Evolutionary conservation across 257 asterid species (phyloP).

Genomic region (Verbena officinalis): DNA sequence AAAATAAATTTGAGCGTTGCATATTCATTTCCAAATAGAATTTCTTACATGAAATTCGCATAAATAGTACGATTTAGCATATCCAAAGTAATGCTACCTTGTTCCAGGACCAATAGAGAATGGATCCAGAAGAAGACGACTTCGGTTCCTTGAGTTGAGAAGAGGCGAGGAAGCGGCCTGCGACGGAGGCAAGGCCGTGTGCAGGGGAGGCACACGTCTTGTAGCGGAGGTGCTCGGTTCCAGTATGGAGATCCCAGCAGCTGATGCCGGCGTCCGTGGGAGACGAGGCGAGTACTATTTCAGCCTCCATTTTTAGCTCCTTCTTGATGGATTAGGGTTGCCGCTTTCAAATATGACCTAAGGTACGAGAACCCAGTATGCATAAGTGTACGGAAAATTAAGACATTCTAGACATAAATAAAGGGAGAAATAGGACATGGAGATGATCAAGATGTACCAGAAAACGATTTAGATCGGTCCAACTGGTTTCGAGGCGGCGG

Average conservation of each 20-base stretch:
- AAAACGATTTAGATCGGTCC: no score
- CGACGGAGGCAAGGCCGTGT: conserved; percentile 71
- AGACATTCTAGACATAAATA: no score
- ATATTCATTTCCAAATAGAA: conserved; percentile 9
- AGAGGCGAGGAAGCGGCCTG: conserved; percentile 75
- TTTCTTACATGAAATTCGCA: conserved; percentile 9
- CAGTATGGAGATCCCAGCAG: conserved; percentile 88
- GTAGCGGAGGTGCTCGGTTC: conserved; percentile 67
- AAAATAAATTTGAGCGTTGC: neutral
- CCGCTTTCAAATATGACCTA: neutral
- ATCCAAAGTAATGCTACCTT: conserved; percentile 45
- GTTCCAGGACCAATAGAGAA: conserved; percentile 88
- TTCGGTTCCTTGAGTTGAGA: conserved; percentile 78
- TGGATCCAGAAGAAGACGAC: conserved; percentile 63
- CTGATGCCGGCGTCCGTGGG: conserved; percentile 85
- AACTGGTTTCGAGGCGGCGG: no score
- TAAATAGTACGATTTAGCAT: neutral
- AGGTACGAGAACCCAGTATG: no score
- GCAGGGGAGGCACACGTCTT: conserved; percentile 76
- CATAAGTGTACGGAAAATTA: no score
- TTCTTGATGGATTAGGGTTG: neutral
- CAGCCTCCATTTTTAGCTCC: conserved; percentile 46
- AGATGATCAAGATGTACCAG: no score
- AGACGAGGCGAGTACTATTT: conserved; percentile 80
- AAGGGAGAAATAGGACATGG: no score